These are phyloP conservation scores for Globisporangium echinulatum DNA, from an alignment of 352 stramenopile genomes.

Conservation along the genomic window DNA sequence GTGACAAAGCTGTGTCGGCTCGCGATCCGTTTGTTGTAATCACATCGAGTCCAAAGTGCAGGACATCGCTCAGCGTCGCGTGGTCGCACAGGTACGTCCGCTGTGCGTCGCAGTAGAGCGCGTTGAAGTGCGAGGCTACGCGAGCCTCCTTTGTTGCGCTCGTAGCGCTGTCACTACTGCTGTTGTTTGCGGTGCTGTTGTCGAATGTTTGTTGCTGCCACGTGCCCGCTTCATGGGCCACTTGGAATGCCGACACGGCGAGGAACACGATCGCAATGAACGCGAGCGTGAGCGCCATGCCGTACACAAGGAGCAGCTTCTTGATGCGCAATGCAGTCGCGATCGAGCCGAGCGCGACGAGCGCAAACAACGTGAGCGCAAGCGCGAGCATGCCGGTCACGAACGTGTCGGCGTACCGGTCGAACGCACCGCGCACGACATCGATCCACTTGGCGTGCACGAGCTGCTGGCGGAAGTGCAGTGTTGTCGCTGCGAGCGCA, in stretches of 20 bases:
- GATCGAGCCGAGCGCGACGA: constrained; percentile 8
- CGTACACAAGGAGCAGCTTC: constrained; percentile 10
- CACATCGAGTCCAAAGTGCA: constrained; percentile 1
- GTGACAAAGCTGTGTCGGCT: neutral
- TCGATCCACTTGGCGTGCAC: constrained; percentile 7
- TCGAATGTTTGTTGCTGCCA: neutral
- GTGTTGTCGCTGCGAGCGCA: neutral
- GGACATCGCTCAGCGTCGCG: constrained; percentile 10
- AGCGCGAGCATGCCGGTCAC: constrained; percentile 6
- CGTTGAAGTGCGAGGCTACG: constrained; percentile 10
- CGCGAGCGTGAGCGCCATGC: constrained; percentile 6
- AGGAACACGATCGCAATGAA: constrained; percentile 10
- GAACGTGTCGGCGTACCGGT: constrained; percentile 10
- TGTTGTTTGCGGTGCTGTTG: too few species aligned
- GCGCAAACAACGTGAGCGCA: neutral
- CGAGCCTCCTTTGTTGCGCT: constrained; percentile 3
- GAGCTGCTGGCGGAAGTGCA: constrained; percentile 6
- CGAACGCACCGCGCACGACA: constrained; percentile 8
- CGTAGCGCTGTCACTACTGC: neutral
- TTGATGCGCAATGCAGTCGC: constrained; percentile 6
- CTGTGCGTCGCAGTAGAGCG: constrained; percentile 12
- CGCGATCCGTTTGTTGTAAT: neutral
- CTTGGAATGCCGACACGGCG: constrained; percentile 8
- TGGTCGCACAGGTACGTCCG: constrained; percentile 10
- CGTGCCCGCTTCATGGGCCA: constrained; percentile 2